Base-by-base conservation (phyloP, 768 basidiomycete genomes). In the Phanerochaete sordida region DNA sequence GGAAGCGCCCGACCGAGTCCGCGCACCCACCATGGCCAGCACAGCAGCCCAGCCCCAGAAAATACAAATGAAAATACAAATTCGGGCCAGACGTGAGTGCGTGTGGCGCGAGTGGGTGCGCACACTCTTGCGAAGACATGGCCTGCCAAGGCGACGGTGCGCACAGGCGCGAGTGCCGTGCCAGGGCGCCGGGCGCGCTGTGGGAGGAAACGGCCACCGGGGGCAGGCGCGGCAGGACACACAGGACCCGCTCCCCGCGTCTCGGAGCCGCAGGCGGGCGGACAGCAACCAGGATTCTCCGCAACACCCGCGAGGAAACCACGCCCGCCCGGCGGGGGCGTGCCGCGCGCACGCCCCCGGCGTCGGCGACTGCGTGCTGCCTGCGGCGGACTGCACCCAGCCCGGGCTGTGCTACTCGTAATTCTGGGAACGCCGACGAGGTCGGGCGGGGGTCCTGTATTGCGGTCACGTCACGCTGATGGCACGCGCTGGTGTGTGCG, bases 271-370 rank as follows among this genome's bases (percentile, higher is more conserved):
- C 50, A 28, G 24, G 47, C 24, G 47, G 7, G 39, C 19, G 19
- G 8, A 9, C 47, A 24, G 47, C 27, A 24, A 15, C 50, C 28
- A 28, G 50, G 50, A 51, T 51, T 51, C 50, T 57, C 61, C 61
- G 61, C 31, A 57, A 53, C 61, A 62, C 54, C 50, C 49, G 61
- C 61, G 61, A 62, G 51, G 50, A 52, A 62, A 57, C 56, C 61
- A 57, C 61, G 56, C 50, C 44, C 48, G 48, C 19, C 48, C 23
- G 19, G 23, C 44, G 19, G 21, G 56, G 6, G 2, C 24, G 47
- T 16, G 23, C 3, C 27, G n/a, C 47, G 45, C 33, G 56, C 44
- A 12, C 47, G 26, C 26, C 48, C n/a, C n/a, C 49, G 58, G 60
- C 19, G 30, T 48, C 51, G 52, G 59, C 44, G 26, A 35, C 39